A percentile compares a stretch with the other conserved stretches of the same genome.
These are phyloP conservation scores for Colletotrichum spinosum DNA, from an alignment of 2,329 filamentous ascomycete genomes.

Conservation along the genomic window DNA sequence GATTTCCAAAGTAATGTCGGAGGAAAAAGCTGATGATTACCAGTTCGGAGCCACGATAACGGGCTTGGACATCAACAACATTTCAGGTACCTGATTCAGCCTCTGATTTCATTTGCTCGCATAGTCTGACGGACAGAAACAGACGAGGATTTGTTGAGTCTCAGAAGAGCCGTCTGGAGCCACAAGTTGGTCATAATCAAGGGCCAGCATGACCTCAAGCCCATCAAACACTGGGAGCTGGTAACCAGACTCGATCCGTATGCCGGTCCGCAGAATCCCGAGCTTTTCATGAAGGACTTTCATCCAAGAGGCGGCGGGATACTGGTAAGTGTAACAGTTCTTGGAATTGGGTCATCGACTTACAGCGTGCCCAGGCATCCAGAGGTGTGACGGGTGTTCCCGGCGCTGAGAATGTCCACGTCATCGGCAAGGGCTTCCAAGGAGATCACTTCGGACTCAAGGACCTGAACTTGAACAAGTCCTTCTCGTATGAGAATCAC, in stretches of 20 bases:
- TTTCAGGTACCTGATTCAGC: slow-evolving; percentile 42
- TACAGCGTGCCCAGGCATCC: slow-evolving; percentile 40
- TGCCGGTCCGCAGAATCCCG: slow-evolving; percentile 53
- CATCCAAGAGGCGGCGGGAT: slow-evolving; percentile 53
- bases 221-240: slow-evolving; percentile 58
- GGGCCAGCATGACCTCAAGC: slow-evolving; percentile 53
- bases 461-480: slow-evolving; percentile 46
- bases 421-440: slow-evolving; percentile 60
- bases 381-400: slow-evolving; percentile 52
- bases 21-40: slow-evolving; percentile 45
- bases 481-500: slow-evolving; percentile 52
- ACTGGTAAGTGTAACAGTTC: slow-evolving; percentile 40
- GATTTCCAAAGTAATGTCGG: too few relatives aligned
- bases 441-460: slow-evolving; percentile 58
- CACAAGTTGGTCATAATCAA: slow-evolving; percentile 58
- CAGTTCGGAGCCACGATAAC: slow-evolving; percentile 51
- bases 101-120: neutral
- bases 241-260: slow-evolving; percentile 55
- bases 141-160: slow-evolving; percentile 50
- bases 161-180: slow-evolving; percentile 54
- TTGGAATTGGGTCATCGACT: neutral
- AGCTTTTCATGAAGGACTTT: slow-evolving; percentile 55
- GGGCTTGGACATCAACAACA: slow-evolving; percentile 51
- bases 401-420: slow-evolving; percentile 55
- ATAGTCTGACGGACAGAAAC: slow-evolving; percentile 12